These are phyloP conservation scores for Cardiospermum halicacabum DNA, from an alignment of 345 rosid species.

Conservation along the genomic window DNA sequence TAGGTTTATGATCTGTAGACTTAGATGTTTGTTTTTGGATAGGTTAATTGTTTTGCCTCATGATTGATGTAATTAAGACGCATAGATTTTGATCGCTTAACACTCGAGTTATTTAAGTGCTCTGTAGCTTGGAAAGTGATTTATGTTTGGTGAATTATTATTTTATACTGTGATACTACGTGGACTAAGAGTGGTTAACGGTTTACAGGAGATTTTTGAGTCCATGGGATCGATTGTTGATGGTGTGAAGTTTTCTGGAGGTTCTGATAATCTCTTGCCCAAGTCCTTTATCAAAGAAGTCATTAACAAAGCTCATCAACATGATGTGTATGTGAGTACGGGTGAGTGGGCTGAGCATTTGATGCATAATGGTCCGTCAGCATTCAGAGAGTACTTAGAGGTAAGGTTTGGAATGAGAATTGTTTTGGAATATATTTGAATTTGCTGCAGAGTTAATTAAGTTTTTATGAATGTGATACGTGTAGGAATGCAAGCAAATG, in stretches of 20 bases:
- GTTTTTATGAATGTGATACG: background rate
- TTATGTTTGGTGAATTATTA: background rate
- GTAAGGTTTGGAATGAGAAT: conserved; percentile 24
- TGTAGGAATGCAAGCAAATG: conserved; percentile 76
- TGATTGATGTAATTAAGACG: background rate
- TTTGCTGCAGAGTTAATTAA: background rate
- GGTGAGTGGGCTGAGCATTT: conserved; percentile 94
- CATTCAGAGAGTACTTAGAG: conserved; percentile 75
- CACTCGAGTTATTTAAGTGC: background rate
- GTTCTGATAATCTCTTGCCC: conserved; percentile 75
- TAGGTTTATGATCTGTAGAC: too few relatives aligned
- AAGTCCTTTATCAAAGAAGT: conserved; percentile 65
- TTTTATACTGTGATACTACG: too few relatives aligned
- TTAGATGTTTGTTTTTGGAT: too few relatives aligned
- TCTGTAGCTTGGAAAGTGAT: background rate
- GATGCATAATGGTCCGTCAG: conserved; percentile 62
- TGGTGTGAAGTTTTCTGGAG: conserved; percentile 85
- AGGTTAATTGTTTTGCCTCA: background rate
- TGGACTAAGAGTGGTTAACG: too few relatives aligned
- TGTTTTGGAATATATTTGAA: background rate
- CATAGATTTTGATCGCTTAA: background rate
- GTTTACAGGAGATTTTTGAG: conserved; percentile 68
- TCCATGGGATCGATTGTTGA: conserved; percentile 86
- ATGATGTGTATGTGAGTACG: conserved; percentile 78
- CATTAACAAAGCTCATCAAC: conserved; percentile 66